phyloP scores from a whole-genome alignment of 208 protist genomes.

The Leishmania gerbilli region DNA sequence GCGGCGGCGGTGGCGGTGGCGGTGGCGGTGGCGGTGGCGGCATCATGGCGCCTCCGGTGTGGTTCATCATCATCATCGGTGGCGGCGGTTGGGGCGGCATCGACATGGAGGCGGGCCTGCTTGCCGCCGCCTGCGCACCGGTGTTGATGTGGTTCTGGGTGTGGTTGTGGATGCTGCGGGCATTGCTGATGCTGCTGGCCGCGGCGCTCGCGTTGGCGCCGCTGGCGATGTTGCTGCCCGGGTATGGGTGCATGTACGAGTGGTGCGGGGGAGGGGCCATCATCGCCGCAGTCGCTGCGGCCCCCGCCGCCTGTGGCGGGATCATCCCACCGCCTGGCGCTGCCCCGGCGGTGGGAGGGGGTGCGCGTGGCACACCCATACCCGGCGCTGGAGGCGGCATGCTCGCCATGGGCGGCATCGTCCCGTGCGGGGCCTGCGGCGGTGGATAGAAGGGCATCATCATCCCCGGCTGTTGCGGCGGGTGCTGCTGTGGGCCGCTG shows the following conservation, averaged over 20 bases:
- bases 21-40: neutral
- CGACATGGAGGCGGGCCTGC: neutral
- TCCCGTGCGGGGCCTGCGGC: conserved; percentile 6
- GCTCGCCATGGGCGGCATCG: conserved; percentile 3
- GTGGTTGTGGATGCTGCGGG: conserved; percentile 15
- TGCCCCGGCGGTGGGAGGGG: neutral
- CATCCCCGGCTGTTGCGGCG: conserved; percentile 15
- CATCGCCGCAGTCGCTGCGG: neutral
- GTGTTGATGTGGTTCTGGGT: neutral
- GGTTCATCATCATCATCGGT: conserved; percentile 5
- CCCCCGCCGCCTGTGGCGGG: neutral
- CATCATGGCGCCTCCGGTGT: neutral
- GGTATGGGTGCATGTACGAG: neutral
- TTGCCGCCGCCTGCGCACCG: neutral
- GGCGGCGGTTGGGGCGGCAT: neutral
- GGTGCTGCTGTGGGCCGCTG: conserved; percentile 6
- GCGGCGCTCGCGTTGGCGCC: neutral
- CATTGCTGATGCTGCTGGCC: conserved; percentile 13
- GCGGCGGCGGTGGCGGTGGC: conserved; percentile 8
- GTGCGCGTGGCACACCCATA: neutral
- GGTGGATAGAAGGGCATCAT: conserved; percentile 20
- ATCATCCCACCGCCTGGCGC: neutral
- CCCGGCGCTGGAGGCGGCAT: conserved; percentile 4
- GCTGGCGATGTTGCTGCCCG: neutral
- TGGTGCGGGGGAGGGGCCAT: neutral